Evolutionary conservation across 2,329 filamentous ascomycete genomes (phyloP), one percentile per base, ranked within the genome.

Genomic region (Penicillium corylophilum): DNA sequence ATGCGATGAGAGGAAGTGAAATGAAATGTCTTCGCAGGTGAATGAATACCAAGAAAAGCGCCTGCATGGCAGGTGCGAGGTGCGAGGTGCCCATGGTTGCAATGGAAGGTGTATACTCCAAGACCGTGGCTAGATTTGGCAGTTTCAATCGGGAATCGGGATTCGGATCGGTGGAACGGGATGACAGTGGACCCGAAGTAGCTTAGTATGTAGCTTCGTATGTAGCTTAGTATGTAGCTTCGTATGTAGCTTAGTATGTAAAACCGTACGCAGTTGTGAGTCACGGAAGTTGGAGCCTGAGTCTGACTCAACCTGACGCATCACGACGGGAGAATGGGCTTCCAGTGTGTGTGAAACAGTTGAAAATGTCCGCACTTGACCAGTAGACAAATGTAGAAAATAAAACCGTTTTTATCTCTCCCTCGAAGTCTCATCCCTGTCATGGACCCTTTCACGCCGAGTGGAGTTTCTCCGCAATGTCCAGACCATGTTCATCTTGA

Each of bases 401-500:
- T 6, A 22, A 6, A 23, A 23, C 35, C 6, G 1, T 20, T 15
- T 20, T 5, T 4, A 20, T 15, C 36, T 23, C 13, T 28, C 26
- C 26, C 4, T 24, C 7, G 26, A 10, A 16, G 5, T 26, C 5
- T 16, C 23, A 26, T 41, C 5, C 48, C 12, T 23, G 22, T 46
- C 44, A 44, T 46, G 53, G 24, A 41, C 20, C 3, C 8, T 39
- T 36, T 28, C 23, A 42, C 43, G 35, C 23, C 48, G 24, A 39
- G 26, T 56, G 36, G 39, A 45, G 26, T 10, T 16, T 15, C 49
- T 15, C 45, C 45, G 42, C 52, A 20, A 53, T 33, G 41, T n/a
- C 33, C 46, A 5, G 36, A 33, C 18, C 59, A 56, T 36, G 47
- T 79, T 23, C 63, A 71, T 44, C 67, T 85, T 10, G 76, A 82